Evolutionary conservation across 1,139 yeast species (phyloP), one percentile per base, ranked within the genome.

Genomic region (Sugiyamaella pinicola): DNA sequence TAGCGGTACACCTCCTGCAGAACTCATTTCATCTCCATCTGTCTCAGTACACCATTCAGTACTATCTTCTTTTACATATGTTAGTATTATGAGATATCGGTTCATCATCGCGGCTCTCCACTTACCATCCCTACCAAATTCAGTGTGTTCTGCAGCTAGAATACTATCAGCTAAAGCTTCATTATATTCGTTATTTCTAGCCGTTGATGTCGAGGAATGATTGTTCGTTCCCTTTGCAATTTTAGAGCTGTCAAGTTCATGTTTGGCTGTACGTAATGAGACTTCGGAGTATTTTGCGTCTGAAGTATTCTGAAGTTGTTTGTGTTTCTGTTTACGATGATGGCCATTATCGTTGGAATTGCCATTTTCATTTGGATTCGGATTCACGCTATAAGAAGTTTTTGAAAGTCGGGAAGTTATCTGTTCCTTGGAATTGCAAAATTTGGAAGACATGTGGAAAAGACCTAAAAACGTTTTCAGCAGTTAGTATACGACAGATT

Each of bases 1-100:
- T 12, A 13, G 22, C 1, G 39, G 10, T 6, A 28, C 44, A 12
- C 28, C 43, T 33, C 19, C 47, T 2, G 47, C 29, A 17, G 47
- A 29, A 26, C 44, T 40, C 47, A 31, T 18, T n/a, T 46, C 49
- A 7, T 26, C 29, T 26, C 49, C 49, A 31, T 46, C 29, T 22
- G 38, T 24, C 17, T 46, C 49, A n/a, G 38, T 34, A 12, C 13
- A 21, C 49, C 49, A 46, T 28, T 28, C 48, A 3, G 21, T 28
- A 35, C 17, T 17, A 18, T 18, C 39, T 35, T 35, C 39, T 35
- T 2, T n/a, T 3, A 31, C 7, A 13, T 7, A 9, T 31, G 35
- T 31, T 31, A 31, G 17, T 13, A 12, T 13, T 12, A 13, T 8
- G 31, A 26, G n/a, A 10, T 26, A 2, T n/a, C 12, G 10, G n/a